These are phyloP conservation scores for Picochlorum sp. DNA, from an alignment of 139 green algal species.

Conservation along the genomic window DNA sequence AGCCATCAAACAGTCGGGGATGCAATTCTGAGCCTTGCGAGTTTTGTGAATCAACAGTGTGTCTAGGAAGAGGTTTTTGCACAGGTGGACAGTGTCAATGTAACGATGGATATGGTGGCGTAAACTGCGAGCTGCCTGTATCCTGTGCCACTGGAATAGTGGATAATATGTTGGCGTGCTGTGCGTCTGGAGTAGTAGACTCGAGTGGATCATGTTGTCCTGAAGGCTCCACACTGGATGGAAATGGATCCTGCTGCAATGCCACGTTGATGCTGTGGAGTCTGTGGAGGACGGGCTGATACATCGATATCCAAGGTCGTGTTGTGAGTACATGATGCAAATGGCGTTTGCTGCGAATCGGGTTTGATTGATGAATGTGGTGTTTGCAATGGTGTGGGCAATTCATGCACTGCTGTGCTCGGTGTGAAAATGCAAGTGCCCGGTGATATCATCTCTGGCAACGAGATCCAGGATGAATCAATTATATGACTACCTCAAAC, in stretches of 20 bases:
- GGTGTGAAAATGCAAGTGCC: constrained; percentile 16
- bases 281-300: constrained; percentile 34
- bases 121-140: constrained; percentile 24
- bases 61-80: constrained; percentile 26
- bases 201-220: constrained; percentile 21
- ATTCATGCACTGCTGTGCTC: constrained; percentile 27
- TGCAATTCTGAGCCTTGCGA: constrained; percentile 34
- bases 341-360: constrained; percentile 37
- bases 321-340: constrained; percentile 33
- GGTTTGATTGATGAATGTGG: constrained; percentile 44
- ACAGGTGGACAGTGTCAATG: constrained; percentile 20
- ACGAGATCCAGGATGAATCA: constrained; percentile 9
- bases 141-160: constrained; percentile 23
- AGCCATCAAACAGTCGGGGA: neutral
- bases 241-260: constrained; percentile 30
- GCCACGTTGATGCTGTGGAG: constrained; percentile 37
- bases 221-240: constrained; percentile 23
- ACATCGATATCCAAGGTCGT: constrained; percentile 31
- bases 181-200: constrained; percentile 24
- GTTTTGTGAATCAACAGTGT: constrained; percentile 27
- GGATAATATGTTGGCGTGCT: constrained; percentile 23
- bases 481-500: constrained; percentile 1
- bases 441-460: neutral
- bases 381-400: constrained; percentile 38
- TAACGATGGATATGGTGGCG: constrained; percentile 7